A percentile compares a stretch with the other conserved stretches of the same genome.
These are phyloP conservation scores for Albatrellus ellisii DNA, from an alignment of 768 basidiomycete genomes.

Conservation along the genomic window DNA sequence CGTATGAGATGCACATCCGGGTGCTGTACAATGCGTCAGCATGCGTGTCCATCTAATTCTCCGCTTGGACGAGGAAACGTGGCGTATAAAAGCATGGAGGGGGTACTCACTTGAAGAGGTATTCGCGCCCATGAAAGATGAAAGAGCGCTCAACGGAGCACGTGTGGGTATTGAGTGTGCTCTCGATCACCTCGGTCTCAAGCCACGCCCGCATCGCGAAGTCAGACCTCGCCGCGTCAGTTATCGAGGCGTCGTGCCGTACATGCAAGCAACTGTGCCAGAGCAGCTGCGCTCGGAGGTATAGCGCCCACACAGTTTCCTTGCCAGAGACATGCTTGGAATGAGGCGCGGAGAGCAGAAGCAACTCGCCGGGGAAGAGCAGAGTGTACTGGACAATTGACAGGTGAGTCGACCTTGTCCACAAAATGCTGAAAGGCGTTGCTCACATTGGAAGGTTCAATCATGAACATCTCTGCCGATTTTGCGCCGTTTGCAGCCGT, in stretches of 20 bases:
- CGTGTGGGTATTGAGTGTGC: conserved; percentile 45
- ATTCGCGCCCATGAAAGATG: conserved; percentile 59
- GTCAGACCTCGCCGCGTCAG: conserved; percentile 39
- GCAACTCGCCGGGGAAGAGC: conserved; percentile 65
- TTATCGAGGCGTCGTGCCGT: conserved; percentile 27
- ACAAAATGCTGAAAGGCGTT: background rate
- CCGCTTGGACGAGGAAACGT: background rate
- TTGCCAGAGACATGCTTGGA: conserved; percentile 28
- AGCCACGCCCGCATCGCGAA: conserved; percentile 61
- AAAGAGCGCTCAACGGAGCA: conserved; percentile 57
- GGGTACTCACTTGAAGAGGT: conserved; percentile 59
- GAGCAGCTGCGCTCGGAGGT: conserved; percentile 52
- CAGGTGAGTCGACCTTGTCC: background rate
- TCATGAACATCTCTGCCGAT: conserved; percentile 36
- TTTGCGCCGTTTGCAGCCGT: conserved; percentile 27
- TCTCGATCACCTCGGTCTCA: conserved; percentile 55
- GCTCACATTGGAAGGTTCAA: conserved; percentile 56
- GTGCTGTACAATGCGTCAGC: conserved; percentile 34
- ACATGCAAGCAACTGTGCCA: conserved; percentile 65
- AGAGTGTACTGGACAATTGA: conserved; percentile 38
- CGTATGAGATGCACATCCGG: conserved; percentile 57
- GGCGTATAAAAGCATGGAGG: conserved; percentile 1
- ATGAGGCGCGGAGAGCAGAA: conserved; percentile 23
- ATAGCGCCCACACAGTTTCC: conserved; percentile 65
- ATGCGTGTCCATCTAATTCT: conserved; percentile 7